These are phyloP conservation scores for Trichoderma harzianum DNA, from an alignment of 2,329 filamentous ascomycete genomes.

Conservation along the genomic window DNA sequence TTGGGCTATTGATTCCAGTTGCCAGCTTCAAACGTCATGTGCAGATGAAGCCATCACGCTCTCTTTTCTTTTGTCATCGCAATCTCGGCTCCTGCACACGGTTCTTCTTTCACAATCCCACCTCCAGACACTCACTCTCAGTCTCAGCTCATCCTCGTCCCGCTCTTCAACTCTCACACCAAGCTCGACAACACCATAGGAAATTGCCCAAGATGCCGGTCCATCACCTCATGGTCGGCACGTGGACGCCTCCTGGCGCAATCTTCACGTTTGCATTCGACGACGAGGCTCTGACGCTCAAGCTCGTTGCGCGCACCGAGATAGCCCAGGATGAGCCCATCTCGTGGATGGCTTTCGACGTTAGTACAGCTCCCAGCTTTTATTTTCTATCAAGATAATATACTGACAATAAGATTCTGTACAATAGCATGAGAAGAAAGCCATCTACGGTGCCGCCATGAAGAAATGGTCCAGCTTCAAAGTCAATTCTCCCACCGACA, in stretches of 20 bases:
- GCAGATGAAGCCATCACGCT: neutral
- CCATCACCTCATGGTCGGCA: constrained; percentile 89
- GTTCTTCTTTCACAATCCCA: neutral
- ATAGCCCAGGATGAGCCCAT: constrained; percentile 84
- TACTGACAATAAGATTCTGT: neutral
- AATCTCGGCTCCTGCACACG: neutral
- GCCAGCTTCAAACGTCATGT: neutral
- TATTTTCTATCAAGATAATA: neutral
- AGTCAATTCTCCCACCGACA: constrained; percentile 71
- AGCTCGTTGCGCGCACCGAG: constrained; percentile 73
- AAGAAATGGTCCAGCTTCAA: constrained; percentile 88
- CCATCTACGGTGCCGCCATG: constrained; percentile 86
- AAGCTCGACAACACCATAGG: neutral
- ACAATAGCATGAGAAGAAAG: constrained; percentile 70
- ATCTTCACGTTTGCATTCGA: constrained; percentile 90
- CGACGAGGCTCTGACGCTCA: constrained; percentile 71
- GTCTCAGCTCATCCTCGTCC: neutral
- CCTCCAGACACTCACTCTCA: neutral
- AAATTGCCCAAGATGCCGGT: constrained; percentile 54
- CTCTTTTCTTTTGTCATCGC: neutral
- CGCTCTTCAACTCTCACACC: neutral
- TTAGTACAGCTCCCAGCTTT: constrained; percentile 39
- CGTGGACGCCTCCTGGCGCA: constrained; percentile 84
- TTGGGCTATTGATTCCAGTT: neutral
- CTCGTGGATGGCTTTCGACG: constrained; percentile 90